Percentiles rank a stretch among this genome's conserved stretches.
phyloP scores from a whole-genome alignment of 2,329 filamentous ascomycete genomes.

The Bretziella fagacearum region DNA sequence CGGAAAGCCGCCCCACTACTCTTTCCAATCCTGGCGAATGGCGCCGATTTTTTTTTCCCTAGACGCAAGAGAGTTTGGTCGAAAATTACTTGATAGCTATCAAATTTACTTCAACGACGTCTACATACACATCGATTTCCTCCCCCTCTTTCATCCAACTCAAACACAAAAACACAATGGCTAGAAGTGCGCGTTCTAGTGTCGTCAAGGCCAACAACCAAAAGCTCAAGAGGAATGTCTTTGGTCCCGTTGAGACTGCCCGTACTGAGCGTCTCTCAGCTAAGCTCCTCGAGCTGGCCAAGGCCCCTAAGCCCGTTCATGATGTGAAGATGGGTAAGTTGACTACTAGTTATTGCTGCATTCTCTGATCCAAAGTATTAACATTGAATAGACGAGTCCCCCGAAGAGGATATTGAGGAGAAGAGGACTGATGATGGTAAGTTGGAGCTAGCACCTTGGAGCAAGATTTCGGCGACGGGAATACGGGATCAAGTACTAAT shows the following conservation, averaged over 20 bases:
- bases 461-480: no score
- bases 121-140: background rate
- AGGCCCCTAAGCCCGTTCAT: constrained; percentile 50
- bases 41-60: constrained; percentile 19
- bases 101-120: background rate
- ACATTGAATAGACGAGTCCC: constrained; percentile 7
- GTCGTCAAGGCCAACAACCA: constrained; percentile 68
- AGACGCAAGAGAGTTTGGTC: background rate
- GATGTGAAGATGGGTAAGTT: constrained; percentile 31
- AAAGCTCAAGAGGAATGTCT: constrained; percentile 63
- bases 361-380: background rate
- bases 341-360: background rate
- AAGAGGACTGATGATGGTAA: constrained; percentile 10
- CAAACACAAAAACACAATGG: constrained; percentile 41
- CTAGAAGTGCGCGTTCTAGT: constrained; percentile 69
- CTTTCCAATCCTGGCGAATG: constrained; percentile 12
- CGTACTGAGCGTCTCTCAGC: constrained; percentile 69
- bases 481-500: background rate
- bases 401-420: constrained; percentile 9
- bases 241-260: constrained; percentile 64
- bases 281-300: constrained; percentile 66
- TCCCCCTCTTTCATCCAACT: background rate
- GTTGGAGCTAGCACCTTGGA: no score
- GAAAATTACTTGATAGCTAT: background rate
- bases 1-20: constrained; percentile 9